Evolutionary conservation across 2,329 filamentous ascomycete species (phyloP), one percentile per base, ranked within the genome.

Genomic region (Lecanicillium sp.): DNA sequence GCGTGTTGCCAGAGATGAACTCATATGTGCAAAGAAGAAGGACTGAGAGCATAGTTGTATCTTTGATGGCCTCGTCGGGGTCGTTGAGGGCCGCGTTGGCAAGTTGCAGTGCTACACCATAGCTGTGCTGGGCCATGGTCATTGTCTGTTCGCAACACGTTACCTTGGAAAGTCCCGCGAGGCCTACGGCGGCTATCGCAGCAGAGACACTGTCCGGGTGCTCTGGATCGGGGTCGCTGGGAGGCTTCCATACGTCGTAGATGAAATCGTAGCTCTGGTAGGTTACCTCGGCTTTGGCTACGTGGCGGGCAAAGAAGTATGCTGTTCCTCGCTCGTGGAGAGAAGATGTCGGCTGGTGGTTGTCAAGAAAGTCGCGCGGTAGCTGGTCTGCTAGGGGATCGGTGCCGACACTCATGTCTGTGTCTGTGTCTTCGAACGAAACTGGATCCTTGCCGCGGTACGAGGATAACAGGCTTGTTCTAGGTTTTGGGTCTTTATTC

Each of bases 21-120:
- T 76, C 72, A 45, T 70, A 77, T 4, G 72, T 67, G 31, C 70
- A 66, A 5, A 77, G 59, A 33, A 77, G 67, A n/a, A 76, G 59
- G 13, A 76, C 65, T 1, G 60, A 65, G 22, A 69, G 65, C 63
- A 77, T 67, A 1, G 73, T 76, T 30, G 61, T 68, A 45, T 68
- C 68, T 47, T 66, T 69, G 48, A 62, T 50, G 9, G 58, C 62
- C 40, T 68, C 60, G 12, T 43, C 48, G 1, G 70, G 63, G 37
- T 68, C 54, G 33, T 58, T 54, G n/a, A 77, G 58, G 3, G 71
- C 70, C 14, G 56, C 51, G 37, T 74, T 73, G 7, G 66, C 72
- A 34, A 72, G 50, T n/a, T 60, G 58, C 2, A 76, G 59, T 4
- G 73, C 72, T 14, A 63, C 63, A 9, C 65, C 62, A 45, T 77